Conservation (phyloP, 441 rosid genomes). For the Jatropha podagrica region DNA sequence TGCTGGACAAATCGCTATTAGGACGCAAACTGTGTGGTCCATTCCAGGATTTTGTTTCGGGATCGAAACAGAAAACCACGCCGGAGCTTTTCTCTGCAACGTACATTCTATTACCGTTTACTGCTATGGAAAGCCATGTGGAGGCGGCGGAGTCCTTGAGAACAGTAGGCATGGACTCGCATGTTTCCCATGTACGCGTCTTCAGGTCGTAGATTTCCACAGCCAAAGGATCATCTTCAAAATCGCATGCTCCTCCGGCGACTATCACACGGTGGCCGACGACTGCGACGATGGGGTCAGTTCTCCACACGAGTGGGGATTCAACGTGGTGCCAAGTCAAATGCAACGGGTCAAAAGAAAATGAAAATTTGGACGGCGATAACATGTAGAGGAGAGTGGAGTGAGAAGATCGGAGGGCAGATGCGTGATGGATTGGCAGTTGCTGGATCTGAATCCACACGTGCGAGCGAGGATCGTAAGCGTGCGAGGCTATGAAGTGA, state of each 20-base stretch:
- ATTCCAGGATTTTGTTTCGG: slow-evolving; percentile 45
- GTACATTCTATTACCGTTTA: slow-evolving; percentile 34
- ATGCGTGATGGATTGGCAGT: slow-evolving; percentile 20
- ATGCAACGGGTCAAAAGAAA: slow-evolving; percentile 74
- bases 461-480: slow-evolving; percentile 67
- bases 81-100: slow-evolving; percentile 61
- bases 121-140: slow-evolving; percentile 63
- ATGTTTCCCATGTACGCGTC: slow-evolving; percentile 45
- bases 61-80: slow-evolving; percentile 43
- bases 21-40: slow-evolving; percentile 47
- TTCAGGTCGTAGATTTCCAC: slow-evolving; percentile 55
- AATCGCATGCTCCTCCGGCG: slow-evolving; percentile 65
- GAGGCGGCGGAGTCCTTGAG: slow-evolving; percentile 52
- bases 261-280: slow-evolving; percentile 45
- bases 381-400: slow-evolving; percentile 59
- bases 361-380: slow-evolving; percentile 51
- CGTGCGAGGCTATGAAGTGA: slow-evolving; percentile 36
- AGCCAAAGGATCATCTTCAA: slow-evolving; percentile 68
- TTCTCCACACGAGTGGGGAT: slow-evolving; percentile 54
- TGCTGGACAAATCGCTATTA: slow-evolving; percentile 23
- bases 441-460: slow-evolving; percentile 46
- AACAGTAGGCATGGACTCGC: slow-evolving; percentile 54
- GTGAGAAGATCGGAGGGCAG: slow-evolving; percentile 53
- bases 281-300: slow-evolving; percentile 63
- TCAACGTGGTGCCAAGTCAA: slow-evolving; percentile 56